Base-by-base conservation (phyloP, 805 yeast genomes). In the Schwanniomyces yamadae region DNA sequence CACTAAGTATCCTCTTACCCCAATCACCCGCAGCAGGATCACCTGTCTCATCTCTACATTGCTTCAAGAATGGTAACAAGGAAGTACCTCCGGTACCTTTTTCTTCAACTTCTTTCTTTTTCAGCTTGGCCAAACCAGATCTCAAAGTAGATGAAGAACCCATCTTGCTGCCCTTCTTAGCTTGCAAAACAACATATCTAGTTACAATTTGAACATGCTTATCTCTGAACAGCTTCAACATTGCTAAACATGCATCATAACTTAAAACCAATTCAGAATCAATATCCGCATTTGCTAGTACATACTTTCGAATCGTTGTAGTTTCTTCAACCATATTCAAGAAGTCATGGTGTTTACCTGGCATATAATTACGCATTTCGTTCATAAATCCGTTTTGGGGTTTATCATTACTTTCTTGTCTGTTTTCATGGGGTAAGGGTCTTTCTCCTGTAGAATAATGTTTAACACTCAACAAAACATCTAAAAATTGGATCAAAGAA, bases 31-130 rank as follows among this genome's bases (percentile, higher is more conserved):
- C 96, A 15, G 96, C 96, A 9, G 89, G 78, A 49, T 84, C 93
- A 28, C 95, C 95, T 2, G 96, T 90, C 57, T 90, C 97, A 63
- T 90, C 97, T 59, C 97, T 77, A 49, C 96, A 91, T 61, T 91
- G 97, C 60, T 89, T 90, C 56, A 90, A 72, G 64, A 90, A 91
- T 18, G 96, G 96, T 40, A 90, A 74, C 50, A 90, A 70, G 1
- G 95, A 81, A 0, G 97, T 90, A 29, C 98, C 97, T 14, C 98
- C 98, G 1, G 98, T 90, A 11, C 98, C 97, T 49, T 78, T 77
- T 45, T 75, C 78, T 39, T 76, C 82, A 28, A 69, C 72, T 40
- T 71, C 70, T 28, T 66, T 69, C 37, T 48, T 43, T 36, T 68
- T 72, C 23, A 69, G 56, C 48, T 73, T 77, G 31, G 77, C 89